Conservation (phyloP, 306 rosid species). For the Begonia masoniana region DNA sequence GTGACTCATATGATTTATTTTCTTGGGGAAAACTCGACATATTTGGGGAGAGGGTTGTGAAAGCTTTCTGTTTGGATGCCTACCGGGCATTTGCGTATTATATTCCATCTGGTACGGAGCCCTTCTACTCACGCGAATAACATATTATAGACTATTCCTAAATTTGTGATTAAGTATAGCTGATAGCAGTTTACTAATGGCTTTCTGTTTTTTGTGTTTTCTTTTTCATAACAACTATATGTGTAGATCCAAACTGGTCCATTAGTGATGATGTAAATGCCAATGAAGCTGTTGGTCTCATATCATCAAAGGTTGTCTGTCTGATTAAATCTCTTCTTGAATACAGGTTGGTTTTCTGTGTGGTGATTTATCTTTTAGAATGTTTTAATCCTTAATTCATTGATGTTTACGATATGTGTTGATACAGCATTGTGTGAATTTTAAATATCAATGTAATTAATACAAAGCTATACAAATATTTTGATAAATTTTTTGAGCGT, state of each 20-base stretch:
- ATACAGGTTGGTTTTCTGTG: conserved; percentile 42
- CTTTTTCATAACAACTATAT: not conserved
- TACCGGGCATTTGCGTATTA: conserved; percentile 12
- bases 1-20: conserved; percentile 17
- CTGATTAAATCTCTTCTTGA: conserved; percentile 58
- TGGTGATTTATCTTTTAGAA: not conserved
- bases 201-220: conserved; percentile 8
- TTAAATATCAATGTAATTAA: too few relatives aligned
- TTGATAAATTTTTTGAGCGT: too few relatives aligned
- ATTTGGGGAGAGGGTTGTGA: conserved; percentile 36
- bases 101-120: conserved; percentile 33
- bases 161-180: not conserved
- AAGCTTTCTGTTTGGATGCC: conserved; percentile 30
- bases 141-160: not conserved
- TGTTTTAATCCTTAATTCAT: conserved; percentile 8
- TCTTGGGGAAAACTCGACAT: conserved; percentile 27
- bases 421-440: too few relatives aligned
- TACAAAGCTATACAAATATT: too few relatives aligned
- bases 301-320: conserved; percentile 55
- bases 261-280: conserved; percentile 26
- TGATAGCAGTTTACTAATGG: conserved; percentile 2
- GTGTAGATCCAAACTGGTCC: conserved; percentile 36
- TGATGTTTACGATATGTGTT: not conserved
- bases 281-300: conserved; percentile 27
- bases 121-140: too few relatives aligned